Base-by-base conservation (phyloP, 768 basidiomycete genomes). In the Solioccasus polychromus region DNA sequence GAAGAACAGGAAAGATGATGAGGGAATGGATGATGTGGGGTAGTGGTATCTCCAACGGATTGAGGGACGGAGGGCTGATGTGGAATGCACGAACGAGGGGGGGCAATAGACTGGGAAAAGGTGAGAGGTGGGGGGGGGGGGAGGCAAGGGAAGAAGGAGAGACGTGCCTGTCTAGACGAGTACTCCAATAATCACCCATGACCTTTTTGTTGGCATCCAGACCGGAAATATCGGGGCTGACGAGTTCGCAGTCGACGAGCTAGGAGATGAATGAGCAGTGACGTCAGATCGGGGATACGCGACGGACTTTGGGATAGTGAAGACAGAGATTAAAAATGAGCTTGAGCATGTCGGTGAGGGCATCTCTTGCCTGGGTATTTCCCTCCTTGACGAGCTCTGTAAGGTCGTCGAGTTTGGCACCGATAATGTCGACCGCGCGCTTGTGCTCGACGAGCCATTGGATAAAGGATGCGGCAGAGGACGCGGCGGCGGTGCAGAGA, bases 331-430 rank as follows among this genome's bases (percentile, higher is more conserved):
- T 93, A 66, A 90, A 93, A 3, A 78, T 71, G 37, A 92, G 74
- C 60, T 97, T 97, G 45, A 97, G 75, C 20, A 92, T 61, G 63
- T 97, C 93, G 4, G 78, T 75, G 70, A 87, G 76, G 3, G 92
- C 90, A 44, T 90, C 88, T 53, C 75, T 76, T 24, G 80, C 17
- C 4, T 19, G 22, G 7, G 18, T 17, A 17, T 74, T 59, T 46
- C 80, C 75, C 31, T 70, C 66, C 32, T 80, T 71, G 47, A 85
- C 70, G 39, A 65, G 68, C 32, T 60, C 64, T 3, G 71, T 66
- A 24, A 88, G 69, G 25, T 73, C 62, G 47, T 88, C 88, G 15
- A 88, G 69, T 52, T 86, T 86, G 12, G 66, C 44, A 12, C 64
- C 69, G 19, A 90, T 73, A 40, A 85, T 74, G 18, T 88, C 85